Percentiles rank a stretch among this genome's conserved stretches.
These are phyloP conservation scores for Verticillium zaregamsianum DNA, from an alignment of 2,329 filamentous ascomycete genomes.

Conservation along the genomic window DNA sequence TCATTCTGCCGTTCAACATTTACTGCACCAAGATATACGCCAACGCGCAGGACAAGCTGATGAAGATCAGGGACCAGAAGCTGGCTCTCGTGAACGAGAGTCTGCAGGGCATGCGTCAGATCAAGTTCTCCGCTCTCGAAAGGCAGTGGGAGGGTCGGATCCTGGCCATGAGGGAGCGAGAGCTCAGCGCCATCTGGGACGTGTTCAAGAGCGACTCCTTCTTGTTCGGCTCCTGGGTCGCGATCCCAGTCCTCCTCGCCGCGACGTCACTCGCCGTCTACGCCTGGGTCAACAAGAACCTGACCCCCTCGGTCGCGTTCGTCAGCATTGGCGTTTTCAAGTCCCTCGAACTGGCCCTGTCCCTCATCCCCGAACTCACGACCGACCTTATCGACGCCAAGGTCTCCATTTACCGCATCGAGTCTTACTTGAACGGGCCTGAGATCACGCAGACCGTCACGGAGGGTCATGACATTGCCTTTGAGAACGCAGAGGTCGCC, in stretches of 20 bases:
- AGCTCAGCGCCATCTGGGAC: conserved; percentile 63
- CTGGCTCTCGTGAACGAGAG: conserved; percentile 73
- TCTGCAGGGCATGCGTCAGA: conserved; percentile 74
- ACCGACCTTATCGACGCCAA: conserved; percentile 67
- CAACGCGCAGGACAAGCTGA: conserved; percentile 61
- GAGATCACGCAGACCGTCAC: conserved; percentile 55
- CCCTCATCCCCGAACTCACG: conserved; percentile 68
- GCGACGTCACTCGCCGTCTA: conserved; percentile 69
- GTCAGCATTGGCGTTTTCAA: conserved; percentile 73
- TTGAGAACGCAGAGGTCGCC: conserved; percentile 64
- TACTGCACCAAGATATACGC: conserved; percentile 62
- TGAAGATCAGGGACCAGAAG: conserved; percentile 74
- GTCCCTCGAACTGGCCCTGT: conserved; percentile 67
- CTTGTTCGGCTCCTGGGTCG: conserved; percentile 65
- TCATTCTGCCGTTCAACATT: conserved; percentile 66
- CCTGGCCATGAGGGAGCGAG: conserved; percentile 54
- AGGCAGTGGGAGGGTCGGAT: conserved; percentile 71
- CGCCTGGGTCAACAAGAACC: conserved; percentile 54
- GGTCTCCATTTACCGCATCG: conserved; percentile 69
- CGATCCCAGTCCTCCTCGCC: conserved; percentile 69
- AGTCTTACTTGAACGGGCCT: conserved; percentile 63
- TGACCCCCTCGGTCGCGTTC: conserved; percentile 73
- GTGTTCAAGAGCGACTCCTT: conserved; percentile 61
- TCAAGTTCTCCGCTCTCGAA: conserved; percentile 79
- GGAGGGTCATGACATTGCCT: conserved; percentile 56